Conservation (phyloP, 1,139 yeast genomes). For the Magnusiomyces suaveolens region DNA sequence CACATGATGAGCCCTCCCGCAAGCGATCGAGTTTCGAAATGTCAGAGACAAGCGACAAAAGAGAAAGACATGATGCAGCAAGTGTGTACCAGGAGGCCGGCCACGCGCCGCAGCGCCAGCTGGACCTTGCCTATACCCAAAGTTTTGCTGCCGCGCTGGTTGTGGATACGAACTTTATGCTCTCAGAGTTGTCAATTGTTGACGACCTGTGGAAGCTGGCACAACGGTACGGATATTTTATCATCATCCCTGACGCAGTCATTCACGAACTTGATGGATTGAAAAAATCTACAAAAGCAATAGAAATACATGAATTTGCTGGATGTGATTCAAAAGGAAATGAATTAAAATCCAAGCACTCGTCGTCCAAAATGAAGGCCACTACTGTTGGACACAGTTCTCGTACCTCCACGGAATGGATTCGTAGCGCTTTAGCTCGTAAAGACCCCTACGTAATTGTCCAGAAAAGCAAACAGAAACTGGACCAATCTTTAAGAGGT, state of each 20-base stretch:
- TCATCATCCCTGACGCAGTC: slow-evolving; percentile 63
- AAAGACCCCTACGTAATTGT: slow-evolving; percentile 47
- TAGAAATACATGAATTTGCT: slow-evolving; percentile 14
- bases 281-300: slow-evolving; percentile 38
- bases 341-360: slow-evolving; percentile 8
- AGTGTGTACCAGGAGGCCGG: too few relatives aligned
- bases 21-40: too few relatives aligned
- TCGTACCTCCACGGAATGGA: slow-evolving; percentile 71
- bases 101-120: neutral
- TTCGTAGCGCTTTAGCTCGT: slow-evolving; percentile 51
- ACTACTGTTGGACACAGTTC: slow-evolving; percentile 33
- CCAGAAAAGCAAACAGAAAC: slow-evolving; percentile 50
- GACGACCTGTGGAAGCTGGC: slow-evolving; percentile 24
- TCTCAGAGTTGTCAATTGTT: slow-evolving; percentile 15
- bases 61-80: too few relatives aligned
- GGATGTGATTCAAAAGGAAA: neutral
- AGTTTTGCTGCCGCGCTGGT: slow-evolving; percentile 10
- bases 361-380: slow-evolving; percentile 20
- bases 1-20: too few relatives aligned
- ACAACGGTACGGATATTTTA: slow-evolving; percentile 36
- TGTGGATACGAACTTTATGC: slow-evolving; percentile 19
- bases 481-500: slow-evolving; percentile 37
- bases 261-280: slow-evolving; percentile 73
- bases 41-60: too few relatives aligned
- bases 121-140: neutral